These are phyloP conservation scores for Nakaseomyces bracarensis DNA, from an alignment of 1,139 yeast species.

Conservation along the genomic window DNA sequence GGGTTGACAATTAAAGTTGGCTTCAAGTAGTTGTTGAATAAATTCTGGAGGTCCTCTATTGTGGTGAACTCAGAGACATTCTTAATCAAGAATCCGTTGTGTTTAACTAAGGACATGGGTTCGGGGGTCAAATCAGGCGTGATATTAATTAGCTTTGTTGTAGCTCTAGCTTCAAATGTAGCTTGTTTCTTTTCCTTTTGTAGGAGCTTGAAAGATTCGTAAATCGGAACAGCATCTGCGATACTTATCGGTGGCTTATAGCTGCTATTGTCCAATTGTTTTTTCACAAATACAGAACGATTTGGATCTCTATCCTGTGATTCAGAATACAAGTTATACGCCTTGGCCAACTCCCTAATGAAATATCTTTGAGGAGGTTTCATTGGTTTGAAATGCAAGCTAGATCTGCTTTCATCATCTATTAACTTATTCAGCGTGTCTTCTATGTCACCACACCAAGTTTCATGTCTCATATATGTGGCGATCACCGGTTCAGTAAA, in stretches of 20 bases:
- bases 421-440: slow-evolving; percentile 43
- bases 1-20: slow-evolving; percentile 25
- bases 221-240: slow-evolving; percentile 31
- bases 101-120: slow-evolving; percentile 12
- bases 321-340: slow-evolving; percentile 54
- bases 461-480: slow-evolving; percentile 43
- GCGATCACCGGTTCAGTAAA: slow-evolving; percentile 41
- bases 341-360: slow-evolving; percentile 56
- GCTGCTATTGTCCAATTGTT: slow-evolving; percentile 30
- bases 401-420: slow-evolving; percentile 30
- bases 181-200: slow-evolving; percentile 34
- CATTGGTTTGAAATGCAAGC: slow-evolving; percentile 68
- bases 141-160: slow-evolving; percentile 21
- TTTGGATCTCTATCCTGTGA: slow-evolving; percentile 79
- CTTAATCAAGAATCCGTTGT: slow-evolving; percentile 47
- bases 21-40: slow-evolving; percentile 30
- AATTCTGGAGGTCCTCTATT: slow-evolving; percentile 37
- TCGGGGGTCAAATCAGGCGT: slow-evolving; percentile 13
- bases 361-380: slow-evolving; percentile 57
- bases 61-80: slow-evolving; percentile 50
- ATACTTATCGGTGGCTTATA: slow-evolving; percentile 31
- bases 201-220: slow-evolving; percentile 26
- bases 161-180: slow-evolving; percentile 22
- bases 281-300: slow-evolving; percentile 57
- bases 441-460: slow-evolving; percentile 64